Conservation (phyloP, 805 yeast species). For the Cyberlindnera mississippiensis region DNA sequence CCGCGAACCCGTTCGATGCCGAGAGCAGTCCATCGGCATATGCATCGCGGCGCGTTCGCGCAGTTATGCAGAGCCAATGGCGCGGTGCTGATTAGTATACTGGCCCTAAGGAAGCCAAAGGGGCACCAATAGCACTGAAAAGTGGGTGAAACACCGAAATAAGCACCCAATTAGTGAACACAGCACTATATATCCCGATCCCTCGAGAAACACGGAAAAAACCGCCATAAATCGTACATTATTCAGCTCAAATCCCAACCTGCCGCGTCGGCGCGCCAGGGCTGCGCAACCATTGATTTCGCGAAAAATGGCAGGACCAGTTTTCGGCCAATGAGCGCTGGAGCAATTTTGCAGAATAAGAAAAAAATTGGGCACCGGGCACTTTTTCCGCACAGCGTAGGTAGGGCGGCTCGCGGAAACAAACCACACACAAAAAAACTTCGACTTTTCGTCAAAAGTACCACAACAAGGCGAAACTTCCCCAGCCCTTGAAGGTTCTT, state of each 20-base stretch:
- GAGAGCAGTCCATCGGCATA: slow-evolving; percentile 1
- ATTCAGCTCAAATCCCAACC: background rate
- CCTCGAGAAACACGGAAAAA: background rate
- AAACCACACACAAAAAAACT: slow-evolving; percentile 7
- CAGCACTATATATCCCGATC: background rate
- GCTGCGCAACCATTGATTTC: slow-evolving; percentile 10
- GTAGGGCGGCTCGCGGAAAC: slow-evolving; percentile 3
- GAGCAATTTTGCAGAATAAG: slow-evolving; percentile 18
- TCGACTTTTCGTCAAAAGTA: slow-evolving; percentile 3
- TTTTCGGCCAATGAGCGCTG: slow-evolving; percentile 27
- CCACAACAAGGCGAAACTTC: slow-evolving; percentile 1
- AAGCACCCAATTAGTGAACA: background rate
- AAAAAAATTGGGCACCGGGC: slow-evolving; percentile 12
- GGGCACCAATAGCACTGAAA: too few species aligned
- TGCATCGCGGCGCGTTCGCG: background rate
- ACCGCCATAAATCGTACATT: too few species aligned
- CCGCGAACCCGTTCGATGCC: slow-evolving; percentile 3
- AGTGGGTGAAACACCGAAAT: too few species aligned
- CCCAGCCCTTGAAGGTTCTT: background rate
- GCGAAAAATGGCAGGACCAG: background rate
- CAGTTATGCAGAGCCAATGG: slow-evolving; percentile 20
- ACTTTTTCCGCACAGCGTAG: slow-evolving; percentile 1
- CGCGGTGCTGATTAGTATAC: slow-evolving; percentile 10
- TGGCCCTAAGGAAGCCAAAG: background rate
- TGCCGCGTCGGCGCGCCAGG: too few species aligned